phyloP scores from a whole-genome alignment of 805 yeast species.

The Wickerhamiella brachini region DNA sequence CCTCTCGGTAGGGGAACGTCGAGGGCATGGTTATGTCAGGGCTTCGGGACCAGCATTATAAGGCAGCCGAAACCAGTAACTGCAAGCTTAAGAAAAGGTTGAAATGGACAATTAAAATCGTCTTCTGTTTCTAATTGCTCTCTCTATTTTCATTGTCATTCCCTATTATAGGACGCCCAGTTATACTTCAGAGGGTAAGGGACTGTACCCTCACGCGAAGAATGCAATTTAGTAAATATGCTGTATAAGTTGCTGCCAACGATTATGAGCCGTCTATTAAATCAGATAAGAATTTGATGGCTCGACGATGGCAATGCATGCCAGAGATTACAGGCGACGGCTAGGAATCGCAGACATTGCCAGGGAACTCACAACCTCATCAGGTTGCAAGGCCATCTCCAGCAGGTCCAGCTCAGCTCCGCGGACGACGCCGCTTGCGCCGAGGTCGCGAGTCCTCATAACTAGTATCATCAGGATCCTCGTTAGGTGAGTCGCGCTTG shows the following conservation, averaged over 20 bases:
- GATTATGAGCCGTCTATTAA: neutral
- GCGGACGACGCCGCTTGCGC: neutral
- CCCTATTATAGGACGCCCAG: too few species aligned
- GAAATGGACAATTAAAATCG: too few species aligned
- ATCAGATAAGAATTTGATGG: neutral
- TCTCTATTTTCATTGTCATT: too few species aligned
- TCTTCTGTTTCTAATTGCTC: too few species aligned
- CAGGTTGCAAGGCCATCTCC: too few species aligned
- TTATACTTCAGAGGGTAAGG: too few species aligned
- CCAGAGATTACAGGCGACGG: too few species aligned
- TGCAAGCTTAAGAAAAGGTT: neutral
- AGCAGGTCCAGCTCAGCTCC: too few species aligned
- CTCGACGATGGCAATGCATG: too few species aligned
- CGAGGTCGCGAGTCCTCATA: neutral
- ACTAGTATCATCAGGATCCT: neutral
- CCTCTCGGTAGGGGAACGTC: conserved; percentile 27
- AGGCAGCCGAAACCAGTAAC: neutral
- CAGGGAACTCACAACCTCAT: too few species aligned
- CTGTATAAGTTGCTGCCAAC: neutral
- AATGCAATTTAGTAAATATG: neutral
- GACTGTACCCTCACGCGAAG: neutral
- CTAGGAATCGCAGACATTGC: too few species aligned
- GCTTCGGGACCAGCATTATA: too few species aligned
- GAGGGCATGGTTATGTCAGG: conserved; percentile 22
- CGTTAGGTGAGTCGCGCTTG: neutral